Evolutionary conservation across 176 grass and related monocot species (phyloP).

Genomic region (Cocos nucifera): DNA sequence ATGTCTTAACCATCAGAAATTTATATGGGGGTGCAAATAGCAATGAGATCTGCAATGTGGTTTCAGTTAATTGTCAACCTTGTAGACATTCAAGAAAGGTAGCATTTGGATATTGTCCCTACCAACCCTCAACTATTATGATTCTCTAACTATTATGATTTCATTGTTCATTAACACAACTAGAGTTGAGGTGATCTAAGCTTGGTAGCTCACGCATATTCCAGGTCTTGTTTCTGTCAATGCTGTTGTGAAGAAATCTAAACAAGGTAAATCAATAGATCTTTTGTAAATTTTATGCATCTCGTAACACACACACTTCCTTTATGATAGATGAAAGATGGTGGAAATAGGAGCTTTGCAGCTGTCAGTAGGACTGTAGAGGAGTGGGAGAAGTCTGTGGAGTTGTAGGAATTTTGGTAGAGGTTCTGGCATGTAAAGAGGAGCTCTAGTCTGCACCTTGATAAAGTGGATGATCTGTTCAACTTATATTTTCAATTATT

Average conservation of each 20-base stretch:
- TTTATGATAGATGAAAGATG: slow-evolving; percentile 21
- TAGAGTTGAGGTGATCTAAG: background rate
- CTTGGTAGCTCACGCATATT: background rate
- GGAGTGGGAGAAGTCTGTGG: slow-evolving; percentile 21
- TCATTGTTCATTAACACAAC: background rate
- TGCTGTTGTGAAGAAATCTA: slow-evolving; percentile 1
- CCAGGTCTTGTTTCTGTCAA: slow-evolving; percentile 5
- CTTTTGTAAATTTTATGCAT: slow-evolving; percentile 5
- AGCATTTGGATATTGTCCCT: too few species aligned
- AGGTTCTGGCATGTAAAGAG: slow-evolving; percentile 22
- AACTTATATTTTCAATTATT: slow-evolving; percentile 14
- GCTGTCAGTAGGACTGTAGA: slow-evolving; percentile 17
- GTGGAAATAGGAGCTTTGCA: slow-evolving; percentile 23
- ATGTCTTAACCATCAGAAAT: too few species aligned
- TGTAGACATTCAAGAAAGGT: too few species aligned
- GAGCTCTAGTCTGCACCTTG: slow-evolving; percentile 1
- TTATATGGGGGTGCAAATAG: too few species aligned
- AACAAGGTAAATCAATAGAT: slow-evolving; percentile 18
- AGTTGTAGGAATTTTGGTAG: slow-evolving; percentile 6
- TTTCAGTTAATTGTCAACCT: too few species aligned
- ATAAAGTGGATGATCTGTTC: slow-evolving; percentile 9
- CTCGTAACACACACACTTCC: slow-evolving; percentile 10
- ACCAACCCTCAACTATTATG: background rate
- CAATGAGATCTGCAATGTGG: too few species aligned
- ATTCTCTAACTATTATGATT: background rate